These are phyloP conservation scores for Balamuthia mandrillaris DNA, from an alignment of 208 protist genomes.

Conservation along the genomic window DNA sequence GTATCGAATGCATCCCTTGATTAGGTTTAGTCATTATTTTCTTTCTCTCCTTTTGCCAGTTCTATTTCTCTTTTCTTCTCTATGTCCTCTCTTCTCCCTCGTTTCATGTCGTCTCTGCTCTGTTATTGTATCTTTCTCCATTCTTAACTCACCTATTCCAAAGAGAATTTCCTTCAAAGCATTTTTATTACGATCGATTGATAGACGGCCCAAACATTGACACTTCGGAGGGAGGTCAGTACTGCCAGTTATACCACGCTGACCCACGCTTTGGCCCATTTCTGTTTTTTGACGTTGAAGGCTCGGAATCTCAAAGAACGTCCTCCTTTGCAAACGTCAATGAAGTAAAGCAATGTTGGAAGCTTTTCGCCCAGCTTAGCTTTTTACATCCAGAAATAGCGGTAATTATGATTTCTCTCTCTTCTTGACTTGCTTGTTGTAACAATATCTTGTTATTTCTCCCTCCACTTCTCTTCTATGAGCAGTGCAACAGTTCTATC, in stretches of 20 bases:
- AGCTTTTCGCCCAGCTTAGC: constrained; percentile 26
- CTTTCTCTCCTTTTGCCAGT: background rate
- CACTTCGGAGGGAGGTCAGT: background rate
- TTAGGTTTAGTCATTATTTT: background rate
- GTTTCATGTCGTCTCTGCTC: too few species aligned
- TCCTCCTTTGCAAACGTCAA: background rate
- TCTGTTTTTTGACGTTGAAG: constrained; percentile 48
- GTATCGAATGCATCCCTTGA: constrained; percentile 76
- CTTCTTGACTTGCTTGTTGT: background rate
- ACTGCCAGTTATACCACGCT: constrained; percentile 6
- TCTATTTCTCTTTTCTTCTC: too few species aligned
- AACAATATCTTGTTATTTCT: too few species aligned
- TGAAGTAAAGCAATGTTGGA: constrained; percentile 28
- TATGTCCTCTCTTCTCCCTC: too few species aligned
- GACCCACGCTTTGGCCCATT: constrained; percentile 45
- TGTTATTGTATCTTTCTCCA: too few species aligned
- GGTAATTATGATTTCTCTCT: background rate
- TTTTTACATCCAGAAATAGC: constrained; percentile 13
- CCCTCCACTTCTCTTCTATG: background rate
- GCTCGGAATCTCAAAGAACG: background rate
- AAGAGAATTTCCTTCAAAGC: constrained; percentile 55
- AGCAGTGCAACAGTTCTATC: constrained; percentile 45
- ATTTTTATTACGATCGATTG: constrained; percentile 64
- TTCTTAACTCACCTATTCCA: background rate
- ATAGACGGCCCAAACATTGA: constrained; percentile 26